These are phyloP conservation scores for Pseudophaeomoniella oleicola DNA, from an alignment of 2,329 filamentous ascomycete genomes.

Conservation along the genomic window DNA sequence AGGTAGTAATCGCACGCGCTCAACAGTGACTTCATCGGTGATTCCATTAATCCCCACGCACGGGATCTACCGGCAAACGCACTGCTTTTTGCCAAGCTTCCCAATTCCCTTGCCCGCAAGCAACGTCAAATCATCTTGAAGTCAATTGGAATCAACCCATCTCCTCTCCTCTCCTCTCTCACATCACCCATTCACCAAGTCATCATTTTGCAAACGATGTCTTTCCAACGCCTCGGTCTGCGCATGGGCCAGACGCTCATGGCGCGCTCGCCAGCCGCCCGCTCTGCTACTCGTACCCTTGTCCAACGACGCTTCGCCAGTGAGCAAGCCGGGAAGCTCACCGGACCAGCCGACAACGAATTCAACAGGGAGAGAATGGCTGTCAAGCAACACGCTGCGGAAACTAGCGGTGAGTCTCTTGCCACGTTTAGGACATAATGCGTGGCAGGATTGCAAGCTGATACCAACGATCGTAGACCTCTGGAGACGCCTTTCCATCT, in stretches of 20 bases:
- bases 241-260: constrained; percentile 48
- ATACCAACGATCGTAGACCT: constrained; percentile 62
- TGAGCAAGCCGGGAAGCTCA: constrained; percentile 25
- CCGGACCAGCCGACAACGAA: constrained; percentile 60
- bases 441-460: too few species aligned
- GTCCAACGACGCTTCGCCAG: constrained; percentile 54
- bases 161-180: too few species aligned
- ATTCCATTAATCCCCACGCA: neutral
- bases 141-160: neutral
- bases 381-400: constrained; percentile 78
- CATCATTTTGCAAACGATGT: constrained; percentile 36
- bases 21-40: neutral
- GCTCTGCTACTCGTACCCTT: constrained; percentile 39
- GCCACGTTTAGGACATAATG: constrained; percentile 5
- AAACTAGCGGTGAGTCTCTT: constrained; percentile 58
- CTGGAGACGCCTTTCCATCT: constrained; percentile 92
- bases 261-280: constrained; percentile 38
- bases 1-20: too few species aligned
- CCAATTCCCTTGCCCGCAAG: neutral
- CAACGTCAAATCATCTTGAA: neutral
- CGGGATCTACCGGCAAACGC: neutral
- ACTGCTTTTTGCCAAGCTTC: neutral
- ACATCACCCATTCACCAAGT: neutral
- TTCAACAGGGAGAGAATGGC: constrained; percentile 87
- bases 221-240: constrained; percentile 46